These are phyloP conservation scores for Tricholoma hemisulphureum DNA, from an alignment of 768 basidiomycete genomes.

Conservation along the genomic window DNA sequence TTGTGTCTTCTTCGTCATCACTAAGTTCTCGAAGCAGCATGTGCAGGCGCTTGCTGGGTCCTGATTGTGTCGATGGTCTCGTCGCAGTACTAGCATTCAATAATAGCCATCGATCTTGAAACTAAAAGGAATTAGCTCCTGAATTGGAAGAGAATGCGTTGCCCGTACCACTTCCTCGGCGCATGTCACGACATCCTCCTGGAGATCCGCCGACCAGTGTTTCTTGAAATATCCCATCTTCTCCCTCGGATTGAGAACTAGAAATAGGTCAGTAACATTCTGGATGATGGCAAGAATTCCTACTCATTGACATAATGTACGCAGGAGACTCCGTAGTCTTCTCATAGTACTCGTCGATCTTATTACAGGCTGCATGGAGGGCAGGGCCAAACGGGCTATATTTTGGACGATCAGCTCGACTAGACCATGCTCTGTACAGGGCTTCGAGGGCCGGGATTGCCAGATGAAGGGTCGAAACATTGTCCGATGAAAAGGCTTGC, in stretches of 20 bases:
- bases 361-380: conserved; percentile 25
- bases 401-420: conserved; percentile 5
- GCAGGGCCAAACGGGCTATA: conserved; percentile 21
- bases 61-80: not conserved
- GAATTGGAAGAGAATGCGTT: not conserved
- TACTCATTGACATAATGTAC: conserved; percentile 34
- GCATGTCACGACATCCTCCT: conserved; percentile 10
- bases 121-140: not conserved
- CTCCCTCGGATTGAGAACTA: conserved; percentile 25
- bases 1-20: not conserved
- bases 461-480: conserved; percentile 20
- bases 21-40: not conserved
- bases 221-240: conserved; percentile 25
- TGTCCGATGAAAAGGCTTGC: conserved; percentile 15
- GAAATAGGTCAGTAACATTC: not conserved
- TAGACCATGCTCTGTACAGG: conserved; percentile 22
- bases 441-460: conserved; percentile 25
- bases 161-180: not conserved
- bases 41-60: not conserved
- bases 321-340: conserved; percentile 29
- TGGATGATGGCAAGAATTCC: not conserved
- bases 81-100: not conserved
- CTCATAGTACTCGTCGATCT: conserved; percentile 35
- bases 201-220: conserved; percentile 23
- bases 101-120: not conserved